Evolutionary conservation across 768 basidiomycete genomes (phyloP).

Genomic region (Lactarius sanguifluus): DNA sequence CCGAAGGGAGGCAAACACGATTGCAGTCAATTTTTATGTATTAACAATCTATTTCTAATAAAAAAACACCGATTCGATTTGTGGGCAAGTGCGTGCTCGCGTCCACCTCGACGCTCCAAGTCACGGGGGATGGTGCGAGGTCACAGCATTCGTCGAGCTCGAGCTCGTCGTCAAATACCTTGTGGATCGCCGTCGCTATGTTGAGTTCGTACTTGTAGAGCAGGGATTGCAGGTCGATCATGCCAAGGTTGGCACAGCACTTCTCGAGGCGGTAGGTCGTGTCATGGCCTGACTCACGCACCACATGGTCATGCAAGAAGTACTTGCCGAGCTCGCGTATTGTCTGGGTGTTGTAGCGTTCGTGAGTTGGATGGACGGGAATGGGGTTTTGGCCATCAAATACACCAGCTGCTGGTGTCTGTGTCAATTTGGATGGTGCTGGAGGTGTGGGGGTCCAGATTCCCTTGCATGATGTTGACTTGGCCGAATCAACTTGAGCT

Average conservation of each 20-base stretch:
- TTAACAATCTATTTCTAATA: no score
- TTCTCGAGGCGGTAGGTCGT: slow-evolving; percentile 98
- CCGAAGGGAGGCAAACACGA: no score
- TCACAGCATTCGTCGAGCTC: slow-evolving; percentile 91
- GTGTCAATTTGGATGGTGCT: no score
- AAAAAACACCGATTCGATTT: slow-evolving; percentile 39
- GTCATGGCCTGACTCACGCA: slow-evolving; percentile 95
- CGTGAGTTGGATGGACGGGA: slow-evolving; percentile 33
- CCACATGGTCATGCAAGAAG: slow-evolving; percentile 94
- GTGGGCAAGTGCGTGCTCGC: slow-evolving; percentile 55
- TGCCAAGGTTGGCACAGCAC: slow-evolving; percentile 95
- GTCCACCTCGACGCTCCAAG: slow-evolving; percentile 65
- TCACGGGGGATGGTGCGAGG: slow-evolving; percentile 80
- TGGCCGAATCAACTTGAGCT: no score
- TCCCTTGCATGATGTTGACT: no score
- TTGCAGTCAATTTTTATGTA: no score
- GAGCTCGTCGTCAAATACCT: slow-evolving; percentile 91
- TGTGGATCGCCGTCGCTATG: slow-evolving; percentile 95
- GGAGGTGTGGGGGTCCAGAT: no score
- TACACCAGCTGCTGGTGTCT: no score
- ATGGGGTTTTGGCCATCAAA: no score
- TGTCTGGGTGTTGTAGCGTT: slow-evolving; percentile 86
- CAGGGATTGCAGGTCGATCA: slow-evolving; percentile 92
- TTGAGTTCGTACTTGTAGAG: slow-evolving; percentile 99
- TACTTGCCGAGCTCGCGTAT: slow-evolving; percentile 91